Base-by-base conservation (phyloP, 768 basidiomycete species). In the Suillus subalutaceus region DNA sequence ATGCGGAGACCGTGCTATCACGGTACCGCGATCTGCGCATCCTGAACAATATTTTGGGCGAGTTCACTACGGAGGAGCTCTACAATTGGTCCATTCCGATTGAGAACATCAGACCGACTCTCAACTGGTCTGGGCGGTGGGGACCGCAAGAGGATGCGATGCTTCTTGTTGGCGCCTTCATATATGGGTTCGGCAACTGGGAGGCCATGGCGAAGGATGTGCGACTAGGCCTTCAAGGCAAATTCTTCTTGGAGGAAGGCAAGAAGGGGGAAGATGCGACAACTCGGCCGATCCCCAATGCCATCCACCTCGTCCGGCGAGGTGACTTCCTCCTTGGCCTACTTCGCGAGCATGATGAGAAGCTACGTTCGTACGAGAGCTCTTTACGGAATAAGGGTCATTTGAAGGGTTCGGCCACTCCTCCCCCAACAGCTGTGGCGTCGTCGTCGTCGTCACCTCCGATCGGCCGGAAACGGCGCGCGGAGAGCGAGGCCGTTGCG, bases 41-140 rank as follows among this genome's bases (percentile, higher is more conserved):
- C 59, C 84, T 99, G 32, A 93, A 88, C 79, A 88, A 90, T 70
- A 88, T 94, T 70, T 87, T 97, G 66, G 80, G 81, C 67, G 85
- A 86, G 23, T 83, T 93, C 18, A 77, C 82, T 48, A 52, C 69
- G 13, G 87, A 90, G 23, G 90, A 97, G 70, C 82, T 87, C 2
- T 91, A 92, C 79, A 84, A 85, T 65, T 99, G 97, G 94, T 72
- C 79, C 30, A 90, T 99, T 58, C 97, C 97, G 5, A 88, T 94
- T 65, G 97, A 98, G 48, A 93, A 92, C 75, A 91, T 99, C 70
- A 90, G 97, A 64, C 93, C 94, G 41, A 97, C 95, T 2, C 86
- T 94, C 62, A 96, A 96, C 74, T 99, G 97, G 97, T 94, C 93
- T 46, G 95, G 96, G 65, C 90, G 94, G 56, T 99, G 97, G 97